These are phyloP conservation scores for Phytopythium helicoides DNA, from an alignment of 352 stramenopile genomes.

Conservation along the genomic window DNA sequence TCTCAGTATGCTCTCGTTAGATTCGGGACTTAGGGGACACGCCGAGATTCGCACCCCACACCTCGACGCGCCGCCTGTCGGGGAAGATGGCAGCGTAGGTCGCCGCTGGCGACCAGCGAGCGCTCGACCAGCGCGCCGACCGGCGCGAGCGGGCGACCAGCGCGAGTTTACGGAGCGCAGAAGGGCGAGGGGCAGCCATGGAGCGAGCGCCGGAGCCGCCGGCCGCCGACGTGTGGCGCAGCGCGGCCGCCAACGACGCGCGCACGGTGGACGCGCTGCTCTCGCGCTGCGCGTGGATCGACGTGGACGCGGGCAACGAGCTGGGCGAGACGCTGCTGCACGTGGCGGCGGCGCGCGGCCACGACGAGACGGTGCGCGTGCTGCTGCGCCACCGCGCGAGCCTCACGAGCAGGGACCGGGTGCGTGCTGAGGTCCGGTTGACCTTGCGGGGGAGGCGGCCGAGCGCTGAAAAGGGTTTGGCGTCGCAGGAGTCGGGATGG, in stretches of 20 bases:
- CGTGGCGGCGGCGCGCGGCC: constrained; percentile 51
- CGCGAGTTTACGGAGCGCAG: neutral
- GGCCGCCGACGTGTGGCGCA: constrained; percentile 23
- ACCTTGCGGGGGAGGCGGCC: neutral
- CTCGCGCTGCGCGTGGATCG: constrained; percentile 18
- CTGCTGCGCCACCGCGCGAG: constrained; percentile 56
- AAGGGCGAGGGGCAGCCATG: constrained; percentile 3
- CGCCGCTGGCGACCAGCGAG: constrained; percentile 7
- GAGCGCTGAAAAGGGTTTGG: neutral
- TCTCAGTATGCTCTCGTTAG: too few relatives aligned
- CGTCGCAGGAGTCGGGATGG: constrained; percentile 77
- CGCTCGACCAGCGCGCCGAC: neutral
- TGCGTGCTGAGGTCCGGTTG: constrained; percentile 23
- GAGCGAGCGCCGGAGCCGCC: constrained; percentile 2
- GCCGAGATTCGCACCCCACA: neutral
- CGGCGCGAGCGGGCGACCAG: neutral
- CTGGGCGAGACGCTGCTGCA: constrained; percentile 76
- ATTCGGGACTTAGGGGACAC: too few relatives aligned
- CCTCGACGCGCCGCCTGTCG: neutral
- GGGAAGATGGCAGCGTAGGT: constrained; percentile 6
- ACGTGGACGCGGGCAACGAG: constrained; percentile 64
- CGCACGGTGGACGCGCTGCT: constrained; percentile 18
- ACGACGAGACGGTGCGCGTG: constrained; percentile 49
- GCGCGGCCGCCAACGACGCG: constrained; percentile 11
- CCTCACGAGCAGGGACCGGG: constrained; percentile 54